Evolutionary conservation across 768 basidiomycete species (phyloP).

Genomic region (Tulasnella sp.): DNA sequence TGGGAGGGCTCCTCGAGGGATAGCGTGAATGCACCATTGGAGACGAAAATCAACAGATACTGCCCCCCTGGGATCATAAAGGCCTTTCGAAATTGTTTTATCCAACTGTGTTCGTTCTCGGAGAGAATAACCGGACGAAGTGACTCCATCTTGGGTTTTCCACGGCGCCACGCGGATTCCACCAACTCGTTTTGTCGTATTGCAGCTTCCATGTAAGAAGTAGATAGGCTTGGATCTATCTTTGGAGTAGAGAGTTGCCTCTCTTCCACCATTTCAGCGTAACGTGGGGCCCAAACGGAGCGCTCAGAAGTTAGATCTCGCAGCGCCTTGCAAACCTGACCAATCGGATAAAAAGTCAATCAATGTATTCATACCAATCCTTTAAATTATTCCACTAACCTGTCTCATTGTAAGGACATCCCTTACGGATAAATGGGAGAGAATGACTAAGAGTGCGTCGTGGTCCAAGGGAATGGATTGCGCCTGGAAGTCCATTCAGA

Average conservation of each 20-base stretch:
- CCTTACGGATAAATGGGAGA: background rate
- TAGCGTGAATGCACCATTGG: background rate
- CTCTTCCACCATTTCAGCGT: background rate
- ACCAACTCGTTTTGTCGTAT: background rate
- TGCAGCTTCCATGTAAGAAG: background rate
- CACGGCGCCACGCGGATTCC: background rate
- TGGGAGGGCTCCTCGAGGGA: background rate
- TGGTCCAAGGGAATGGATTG: background rate
- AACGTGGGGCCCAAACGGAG: background rate
- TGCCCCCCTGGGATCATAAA: background rate
- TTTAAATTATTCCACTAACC: too few relatives aligned
- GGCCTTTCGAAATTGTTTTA: background rate
- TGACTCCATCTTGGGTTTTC: background rate
- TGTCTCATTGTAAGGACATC: background rate
- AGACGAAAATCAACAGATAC: background rate
- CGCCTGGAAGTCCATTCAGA: background rate
- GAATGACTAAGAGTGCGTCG: background rate
- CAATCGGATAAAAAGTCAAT: background rate
- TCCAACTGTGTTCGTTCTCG: background rate
- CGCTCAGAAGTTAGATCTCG: background rate
- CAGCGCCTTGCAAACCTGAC: background rate
- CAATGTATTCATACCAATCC: too few relatives aligned
- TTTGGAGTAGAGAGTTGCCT: background rate
- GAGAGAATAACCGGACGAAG: background rate
- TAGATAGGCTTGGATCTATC: background rate